Evolutionary conservation across 345 rosid species (phyloP).

Genomic region (Camelina laxa): DNA sequence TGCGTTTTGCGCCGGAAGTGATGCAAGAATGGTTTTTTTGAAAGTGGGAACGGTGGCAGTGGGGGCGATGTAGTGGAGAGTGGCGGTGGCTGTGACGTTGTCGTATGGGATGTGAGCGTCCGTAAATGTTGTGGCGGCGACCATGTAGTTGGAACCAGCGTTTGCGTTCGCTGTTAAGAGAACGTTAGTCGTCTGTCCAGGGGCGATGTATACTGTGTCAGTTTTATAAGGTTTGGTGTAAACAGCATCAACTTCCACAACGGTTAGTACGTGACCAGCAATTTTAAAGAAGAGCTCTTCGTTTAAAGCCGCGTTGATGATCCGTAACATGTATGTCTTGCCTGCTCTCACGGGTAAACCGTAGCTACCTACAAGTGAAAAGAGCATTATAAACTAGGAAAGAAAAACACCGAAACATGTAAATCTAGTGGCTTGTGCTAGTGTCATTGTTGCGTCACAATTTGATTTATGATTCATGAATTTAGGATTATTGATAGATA

Average conservation of each 20-base stretch:
- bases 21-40: constrained; percentile 40
- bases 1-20: constrained; percentile 65
- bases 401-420: background rate
- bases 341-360: constrained; percentile 57
- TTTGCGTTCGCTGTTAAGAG: constrained; percentile 54
- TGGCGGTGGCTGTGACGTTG: constrained; percentile 57
- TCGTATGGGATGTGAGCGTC: constrained; percentile 70
- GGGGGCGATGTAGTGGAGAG: constrained; percentile 38
- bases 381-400: background rate
- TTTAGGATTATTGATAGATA: background rate
- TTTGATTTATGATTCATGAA: too few relatives aligned
- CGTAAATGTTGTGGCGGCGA: constrained; percentile 79
- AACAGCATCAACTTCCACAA: constrained; percentile 72
- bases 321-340: constrained; percentile 73
- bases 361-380: constrained; percentile 21
- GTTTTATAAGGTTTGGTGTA: constrained; percentile 74
- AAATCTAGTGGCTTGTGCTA: background rate
- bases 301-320: constrained; percentile 83
- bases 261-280: constrained; percentile 66
- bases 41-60: constrained; percentile 37
- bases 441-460: background rate
- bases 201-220: constrained; percentile 55
- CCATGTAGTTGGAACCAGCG: constrained; percentile 57
- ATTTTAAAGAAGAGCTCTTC: constrained; percentile 76
- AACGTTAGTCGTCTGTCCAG: constrained; percentile 78